These are phyloP conservation scores for Colletotrichum karsti DNA, from an alignment of 2,329 filamentous ascomycete species.

Conservation along the genomic window DNA sequence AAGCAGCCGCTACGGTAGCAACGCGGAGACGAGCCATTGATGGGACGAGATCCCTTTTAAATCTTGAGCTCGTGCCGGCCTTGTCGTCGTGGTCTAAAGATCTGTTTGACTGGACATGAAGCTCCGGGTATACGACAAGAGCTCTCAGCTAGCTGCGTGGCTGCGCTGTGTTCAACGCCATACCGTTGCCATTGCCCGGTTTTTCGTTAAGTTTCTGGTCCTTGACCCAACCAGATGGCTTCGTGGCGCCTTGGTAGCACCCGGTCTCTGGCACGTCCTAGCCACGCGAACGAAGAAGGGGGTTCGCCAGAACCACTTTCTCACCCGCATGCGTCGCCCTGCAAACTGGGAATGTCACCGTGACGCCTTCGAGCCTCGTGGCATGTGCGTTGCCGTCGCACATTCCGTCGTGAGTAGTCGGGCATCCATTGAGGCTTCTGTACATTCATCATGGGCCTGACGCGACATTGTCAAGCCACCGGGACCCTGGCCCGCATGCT, in stretches of 20 bases:
- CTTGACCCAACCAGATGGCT: slow-evolving; percentile 1
- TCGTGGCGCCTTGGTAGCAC: neutral
- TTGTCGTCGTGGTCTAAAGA: neutral
- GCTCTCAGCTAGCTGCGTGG: neutral
- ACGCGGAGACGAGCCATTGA: neutral
- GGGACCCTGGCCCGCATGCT: neutral
- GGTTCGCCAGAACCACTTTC: neutral
- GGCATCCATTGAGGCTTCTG: too few species aligned
- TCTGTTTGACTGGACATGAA: neutral
- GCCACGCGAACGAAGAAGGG: neutral
- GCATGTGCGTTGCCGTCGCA: neutral
- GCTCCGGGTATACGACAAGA: neutral
- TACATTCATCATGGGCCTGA: neutral
- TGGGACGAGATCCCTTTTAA: too few species aligned
- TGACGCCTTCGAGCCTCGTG: neutral
- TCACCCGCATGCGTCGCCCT: neutral
- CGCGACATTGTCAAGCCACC: neutral
- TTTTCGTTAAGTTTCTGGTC: neutral
- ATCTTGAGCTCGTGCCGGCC: neutral
- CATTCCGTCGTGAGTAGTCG: too few species aligned
- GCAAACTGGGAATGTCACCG: neutral
- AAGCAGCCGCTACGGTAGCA: too few species aligned
- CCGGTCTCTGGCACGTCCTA: neutral
- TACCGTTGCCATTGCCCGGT: neutral
- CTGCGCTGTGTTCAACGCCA: neutral